A percentile compares a stretch with the other conserved stretches of the same genome.
Evolutionary conservation across 1,139 yeast genomes (phyloP).

Genomic region (Saccharomycopsis hybrid): DNA sequence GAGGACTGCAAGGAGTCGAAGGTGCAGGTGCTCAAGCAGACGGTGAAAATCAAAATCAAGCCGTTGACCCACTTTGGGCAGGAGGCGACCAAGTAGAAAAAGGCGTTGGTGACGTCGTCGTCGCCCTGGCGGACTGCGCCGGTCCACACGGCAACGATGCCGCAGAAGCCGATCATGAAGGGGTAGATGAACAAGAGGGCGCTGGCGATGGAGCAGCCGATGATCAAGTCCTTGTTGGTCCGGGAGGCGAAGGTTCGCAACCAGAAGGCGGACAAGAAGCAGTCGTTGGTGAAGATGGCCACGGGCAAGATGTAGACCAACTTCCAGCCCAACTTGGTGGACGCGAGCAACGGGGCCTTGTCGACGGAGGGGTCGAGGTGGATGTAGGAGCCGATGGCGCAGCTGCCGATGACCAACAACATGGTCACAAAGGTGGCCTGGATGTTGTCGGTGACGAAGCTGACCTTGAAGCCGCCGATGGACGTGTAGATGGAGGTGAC

Average conservation of each 20-base stretch:
- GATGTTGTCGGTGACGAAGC: constrained; percentile 81
- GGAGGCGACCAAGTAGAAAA: constrained; percentile 59
- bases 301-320: constrained; percentile 74
- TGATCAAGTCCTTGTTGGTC: constrained; percentile 64
- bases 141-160: constrained; percentile 87
- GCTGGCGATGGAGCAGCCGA: constrained; percentile 73
- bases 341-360: constrained; percentile 58
- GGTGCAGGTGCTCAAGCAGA: constrained; percentile 76
- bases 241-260: constrained; percentile 86
- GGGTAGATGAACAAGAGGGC: constrained; percentile 56
- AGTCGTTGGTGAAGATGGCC: constrained; percentile 85
- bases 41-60: constrained; percentile 67
- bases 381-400: constrained; percentile 76
- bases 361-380: constrained; percentile 63
- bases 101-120: constrained; percentile 55
- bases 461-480: constrained; percentile 84
- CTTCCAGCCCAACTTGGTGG: constrained; percentile 81
- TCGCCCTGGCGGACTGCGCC: constrained; percentile 62
- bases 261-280: constrained; percentile 92
- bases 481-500: constrained; percentile 85
- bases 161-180: constrained; percentile 74
- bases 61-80: constrained; percentile 90
- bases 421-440: constrained; percentile 75
- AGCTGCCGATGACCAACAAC: constrained; percentile 61
- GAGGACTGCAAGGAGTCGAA: constrained; percentile 89